Evolutionary conservation across 2,329 filamentous ascomycete species (phyloP), one percentile per base, ranked within the genome.

Genomic region (Sarocladiaceae sp.): DNA sequence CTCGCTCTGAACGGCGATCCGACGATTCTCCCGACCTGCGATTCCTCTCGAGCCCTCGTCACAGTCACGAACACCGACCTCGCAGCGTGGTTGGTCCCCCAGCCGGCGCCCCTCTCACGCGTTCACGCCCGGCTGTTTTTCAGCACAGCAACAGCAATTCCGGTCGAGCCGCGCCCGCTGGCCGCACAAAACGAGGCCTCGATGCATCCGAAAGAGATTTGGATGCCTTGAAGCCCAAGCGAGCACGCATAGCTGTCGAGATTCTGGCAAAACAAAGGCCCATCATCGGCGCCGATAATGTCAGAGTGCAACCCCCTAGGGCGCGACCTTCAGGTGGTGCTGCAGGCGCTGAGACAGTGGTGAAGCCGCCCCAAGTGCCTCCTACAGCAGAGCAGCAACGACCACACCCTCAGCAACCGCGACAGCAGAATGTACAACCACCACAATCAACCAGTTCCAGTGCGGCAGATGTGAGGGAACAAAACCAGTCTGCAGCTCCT

Each of bases 221-320:
- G 53, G 69, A 73, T 50, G 58, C 62, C 40, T 53, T 67, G 35
- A 65, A 66, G 45, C 56, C 63, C 45, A 80, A 80, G 61, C 72
- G 66, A 58, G 59, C 69, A 44, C 65, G 70, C 48, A 72, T 79
- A 52, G 63, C 72, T 19, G 72, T 78, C 51, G 74, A 79, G 53
- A 74, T 79, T 39, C 58, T 71, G 41, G 51, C 58, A 46, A 59
- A 58, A 43, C 58, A 59, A 40, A 52, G 55, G 46, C 54, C 40
- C 26, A 33, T 33, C 33, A 27, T 18, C n/a, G 24, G 24, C 11
- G 3, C 7, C 53, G 55, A 52, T 47, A 51, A 50, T 47, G 43
- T 53, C 49, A 56, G 51, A 50, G 51, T 55, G 44, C 48, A 50
- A 43, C 54, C 55, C 49, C 53, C 58, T 47, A 48, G 50, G 53